These are phyloP conservation scores for Aspergillus costaricaensis DNA, from an alignment of 2,329 filamentous ascomycete genomes.

Conservation along the genomic window DNA sequence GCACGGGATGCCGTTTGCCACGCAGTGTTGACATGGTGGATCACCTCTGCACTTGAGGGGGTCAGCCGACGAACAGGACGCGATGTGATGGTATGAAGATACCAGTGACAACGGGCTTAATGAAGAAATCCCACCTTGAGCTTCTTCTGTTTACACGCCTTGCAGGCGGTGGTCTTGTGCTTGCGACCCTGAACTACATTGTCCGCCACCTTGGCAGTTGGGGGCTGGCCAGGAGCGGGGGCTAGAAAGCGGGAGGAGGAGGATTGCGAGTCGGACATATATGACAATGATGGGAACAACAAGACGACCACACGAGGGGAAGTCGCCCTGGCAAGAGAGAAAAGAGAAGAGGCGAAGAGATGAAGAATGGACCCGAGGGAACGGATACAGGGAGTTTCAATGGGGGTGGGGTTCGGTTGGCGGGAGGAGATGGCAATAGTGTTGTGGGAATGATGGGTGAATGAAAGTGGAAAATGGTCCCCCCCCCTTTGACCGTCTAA, in stretches of 20 bases:
- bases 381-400: not conserved
- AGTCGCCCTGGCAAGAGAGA: not conserved
- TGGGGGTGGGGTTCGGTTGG: no score
- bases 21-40: constrained; percentile 31
- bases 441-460: not conserved
- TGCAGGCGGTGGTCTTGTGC: constrained; percentile 29
- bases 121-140: constrained; percentile 20
- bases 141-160: constrained; percentile 27
- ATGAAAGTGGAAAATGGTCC: no score
- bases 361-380: not conserved
- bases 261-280: constrained; percentile 23
- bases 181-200: constrained; percentile 20
- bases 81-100: not conserved
- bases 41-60: constrained; percentile 28
- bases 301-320: not conserved
- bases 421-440: not conserved
- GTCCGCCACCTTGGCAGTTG: constrained; percentile 11
- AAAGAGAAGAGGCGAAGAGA: not conserved
- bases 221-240: constrained; percentile 15
- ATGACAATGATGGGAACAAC: not conserved
- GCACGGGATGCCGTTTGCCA: constrained; percentile 29
- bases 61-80: not conserved
- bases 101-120: not conserved
- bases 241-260: constrained; percentile 20
- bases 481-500: no score